A percentile compares a stretch with the other conserved stretches of the same genome.
Conservation (phyloP, 495 filamentous ascomycete species). For the Neurospora discreta region DNA sequence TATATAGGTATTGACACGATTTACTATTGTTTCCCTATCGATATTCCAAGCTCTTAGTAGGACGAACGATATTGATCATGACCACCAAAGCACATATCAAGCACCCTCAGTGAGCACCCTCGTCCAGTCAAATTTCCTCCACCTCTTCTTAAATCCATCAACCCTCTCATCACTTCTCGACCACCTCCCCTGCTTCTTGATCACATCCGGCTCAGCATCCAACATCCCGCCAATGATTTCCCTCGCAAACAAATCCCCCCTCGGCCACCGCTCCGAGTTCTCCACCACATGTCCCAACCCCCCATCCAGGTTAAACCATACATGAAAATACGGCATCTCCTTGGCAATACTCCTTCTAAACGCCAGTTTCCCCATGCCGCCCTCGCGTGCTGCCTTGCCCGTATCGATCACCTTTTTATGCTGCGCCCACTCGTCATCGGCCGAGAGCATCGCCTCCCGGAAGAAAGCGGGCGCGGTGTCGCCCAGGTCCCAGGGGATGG, state of each 20-base stretch:
- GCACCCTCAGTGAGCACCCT: slow-evolving; percentile 48
- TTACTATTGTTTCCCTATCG: too few relatives aligned
- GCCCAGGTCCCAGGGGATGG: slow-evolving; percentile 76
- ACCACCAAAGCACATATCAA: neutral
- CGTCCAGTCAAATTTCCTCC: slow-evolving; percentile 96
- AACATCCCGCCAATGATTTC: slow-evolving; percentile 93
- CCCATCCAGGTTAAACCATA: slow-evolving; percentile 89
- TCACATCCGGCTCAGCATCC: slow-evolving; percentile 68
- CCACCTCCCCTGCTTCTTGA: slow-evolving; percentile 90
- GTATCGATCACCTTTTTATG: slow-evolving; percentile 93
- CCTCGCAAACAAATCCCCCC: slow-evolving; percentile 84
- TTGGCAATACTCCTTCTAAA: slow-evolving; percentile 78
- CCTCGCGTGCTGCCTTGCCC: slow-evolving; percentile 49
- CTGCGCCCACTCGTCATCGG: slow-evolving; percentile 90
- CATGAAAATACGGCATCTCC: slow-evolving; percentile 99
- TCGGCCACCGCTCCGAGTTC: slow-evolving; percentile 77
- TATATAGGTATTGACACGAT: too few relatives aligned
- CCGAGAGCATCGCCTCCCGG: slow-evolving; percentile 78
- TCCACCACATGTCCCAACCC: slow-evolving; percentile 90
- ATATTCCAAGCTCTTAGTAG: neutral
- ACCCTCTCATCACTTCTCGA: slow-evolving; percentile 58
- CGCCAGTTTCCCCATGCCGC: slow-evolving; percentile 65
- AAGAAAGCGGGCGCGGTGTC: slow-evolving; percentile 92
- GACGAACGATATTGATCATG: neutral
- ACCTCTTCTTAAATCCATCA: slow-evolving; percentile 70